Evolutionary conservation across 1,284 basidiomycete genomes (phyloP), one percentile per base, ranked within the genome.

Genomic region (Melampsora americana): DNA sequence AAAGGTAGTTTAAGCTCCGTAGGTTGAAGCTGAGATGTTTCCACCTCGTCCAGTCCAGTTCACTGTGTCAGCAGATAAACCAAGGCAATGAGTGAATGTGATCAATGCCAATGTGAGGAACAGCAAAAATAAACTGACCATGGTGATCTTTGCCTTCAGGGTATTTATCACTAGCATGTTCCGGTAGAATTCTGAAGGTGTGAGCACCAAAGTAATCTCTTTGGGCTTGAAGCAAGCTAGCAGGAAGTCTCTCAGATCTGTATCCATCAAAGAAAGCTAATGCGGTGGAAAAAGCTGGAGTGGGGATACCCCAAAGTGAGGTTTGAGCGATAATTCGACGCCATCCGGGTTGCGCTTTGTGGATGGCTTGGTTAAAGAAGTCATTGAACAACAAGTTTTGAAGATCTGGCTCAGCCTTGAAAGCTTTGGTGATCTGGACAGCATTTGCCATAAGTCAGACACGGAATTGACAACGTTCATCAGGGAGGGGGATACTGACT

Each of bases 191-290:
- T 78, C 88, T 87, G 92, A 95, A 96, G 75, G 93, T 95, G 86
- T 96, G 94, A 67, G 94, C 82, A 78, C 84, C 85, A 79, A 86
- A 86, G 83, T 84, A 85, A 82, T 86, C 86, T 79, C 86, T 84
- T 84, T 97, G 95, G 72, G 88, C 95, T 86, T 99, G 95, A 78
- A 99, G 86, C 86, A 95, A 82, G 48, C 79, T 94, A 77, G 96
- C 96, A 53, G 95, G 93, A 77, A 98, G 88, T 79, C 92, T 86
- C 82, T 94, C 95, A 79, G 86, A 86, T 79, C 87, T 84, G 88
- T 98, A 99, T 69, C 96, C 96, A 84, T 99, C 96, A 84, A 96
- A 98, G 91, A 99, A 99, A 79, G 95, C 92, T 69, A 99, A 88
- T 69, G 95, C 95, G 74, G 94, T 95, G 86, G 92, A 93, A 87